phyloP scores from a whole-genome alignment of 1,139 yeast genomes.

The Saccharomyces hybrid region DNA sequence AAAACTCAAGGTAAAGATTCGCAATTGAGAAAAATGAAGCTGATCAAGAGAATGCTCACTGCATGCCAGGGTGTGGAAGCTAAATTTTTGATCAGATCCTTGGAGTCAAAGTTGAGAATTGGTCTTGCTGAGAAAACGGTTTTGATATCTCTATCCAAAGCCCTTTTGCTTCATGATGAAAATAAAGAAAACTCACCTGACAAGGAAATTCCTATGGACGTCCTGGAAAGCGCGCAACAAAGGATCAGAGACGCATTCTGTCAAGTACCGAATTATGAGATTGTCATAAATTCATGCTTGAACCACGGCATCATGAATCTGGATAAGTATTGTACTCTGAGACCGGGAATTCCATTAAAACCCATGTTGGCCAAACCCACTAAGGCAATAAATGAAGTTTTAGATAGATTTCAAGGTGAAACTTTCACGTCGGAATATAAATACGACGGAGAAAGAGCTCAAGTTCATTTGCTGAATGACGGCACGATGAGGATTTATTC shows the following conservation, averaged over 20 bases:
- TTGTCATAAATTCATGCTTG: slow-evolving; percentile 59
- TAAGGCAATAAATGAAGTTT: slow-evolving; percentile 79
- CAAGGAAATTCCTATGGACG: slow-evolving; percentile 21
- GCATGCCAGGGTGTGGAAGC: slow-evolving; percentile 88
- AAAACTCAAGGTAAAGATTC: slow-evolving; percentile 75
- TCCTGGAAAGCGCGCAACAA: slow-evolving; percentile 62
- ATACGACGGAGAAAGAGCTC: slow-evolving; percentile 97
- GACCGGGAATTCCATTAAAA: slow-evolving; percentile 90
- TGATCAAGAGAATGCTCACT: slow-evolving; percentile 76
- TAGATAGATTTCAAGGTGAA: slow-evolving; percentile 79
- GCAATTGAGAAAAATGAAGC: slow-evolving; percentile 64
- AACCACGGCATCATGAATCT: slow-evolving; percentile 61
- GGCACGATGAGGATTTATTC: slow-evolving; percentile 77
- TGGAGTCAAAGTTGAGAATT: slow-evolving; percentile 88
- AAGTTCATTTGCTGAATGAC: slow-evolving; percentile 64
- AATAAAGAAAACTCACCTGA: slow-evolving; percentile 13
- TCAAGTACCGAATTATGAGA: slow-evolving; percentile 85
- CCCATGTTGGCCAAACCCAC: slow-evolving; percentile 99
- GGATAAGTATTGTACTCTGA: slow-evolving; percentile 60
- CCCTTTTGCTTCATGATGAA: slow-evolving; percentile 57
- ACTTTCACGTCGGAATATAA: slow-evolving; percentile 92
- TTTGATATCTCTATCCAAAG: slow-evolving; percentile 74
- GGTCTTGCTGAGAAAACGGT: slow-evolving; percentile 94
- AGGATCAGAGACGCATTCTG: slow-evolving; percentile 78
- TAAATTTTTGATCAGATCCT: slow-evolving; percentile 76